Percentiles rank a stretch among this genome's conserved stretches.
Conservation (phyloP, 75 land plant species). For the Cupressus sempervirens region DNA sequence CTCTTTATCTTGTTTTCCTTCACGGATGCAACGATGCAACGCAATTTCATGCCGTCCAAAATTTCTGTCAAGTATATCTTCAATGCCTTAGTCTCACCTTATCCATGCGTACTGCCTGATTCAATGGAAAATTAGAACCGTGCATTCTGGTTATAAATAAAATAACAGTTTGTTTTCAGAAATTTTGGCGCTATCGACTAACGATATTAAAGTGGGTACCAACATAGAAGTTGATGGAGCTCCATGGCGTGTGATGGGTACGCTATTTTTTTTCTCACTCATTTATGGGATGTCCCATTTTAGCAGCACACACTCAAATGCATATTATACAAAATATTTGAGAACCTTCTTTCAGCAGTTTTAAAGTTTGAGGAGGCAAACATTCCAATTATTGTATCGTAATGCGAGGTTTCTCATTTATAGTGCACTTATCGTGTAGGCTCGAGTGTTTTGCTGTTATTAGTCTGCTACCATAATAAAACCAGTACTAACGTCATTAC, state of each 20-base stretch:
- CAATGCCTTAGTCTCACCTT: background rate
- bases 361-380: background rate
- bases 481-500: background rate
- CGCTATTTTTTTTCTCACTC: background rate
- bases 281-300: too few relatives aligned
- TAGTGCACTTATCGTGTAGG: background rate
- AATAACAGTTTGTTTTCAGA: slow-evolving; percentile 21
- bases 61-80: background rate
- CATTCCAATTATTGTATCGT: background rate
- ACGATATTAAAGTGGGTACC: slow-evolving; percentile 81
- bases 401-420: background rate
- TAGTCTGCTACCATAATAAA: background rate
- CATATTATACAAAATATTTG: background rate
- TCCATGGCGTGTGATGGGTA: slow-evolving; percentile 90
- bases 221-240: slow-evolving; percentile 85
- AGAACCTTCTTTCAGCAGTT: background rate
- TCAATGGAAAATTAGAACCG: background rate
- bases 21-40: background rate
- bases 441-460: too few relatives aligned
- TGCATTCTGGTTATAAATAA: background rate
- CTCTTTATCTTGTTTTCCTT: background rate
- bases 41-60: background rate
- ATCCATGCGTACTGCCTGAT: background rate
- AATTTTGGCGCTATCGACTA: slow-evolving; percentile 72
- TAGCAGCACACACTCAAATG: too few relatives aligned